Evolutionary conservation across 192 early-diverging fungal species (phyloP), one percentile per base, ranked within the genome.

Genomic region (Coemansia sp.): DNA sequence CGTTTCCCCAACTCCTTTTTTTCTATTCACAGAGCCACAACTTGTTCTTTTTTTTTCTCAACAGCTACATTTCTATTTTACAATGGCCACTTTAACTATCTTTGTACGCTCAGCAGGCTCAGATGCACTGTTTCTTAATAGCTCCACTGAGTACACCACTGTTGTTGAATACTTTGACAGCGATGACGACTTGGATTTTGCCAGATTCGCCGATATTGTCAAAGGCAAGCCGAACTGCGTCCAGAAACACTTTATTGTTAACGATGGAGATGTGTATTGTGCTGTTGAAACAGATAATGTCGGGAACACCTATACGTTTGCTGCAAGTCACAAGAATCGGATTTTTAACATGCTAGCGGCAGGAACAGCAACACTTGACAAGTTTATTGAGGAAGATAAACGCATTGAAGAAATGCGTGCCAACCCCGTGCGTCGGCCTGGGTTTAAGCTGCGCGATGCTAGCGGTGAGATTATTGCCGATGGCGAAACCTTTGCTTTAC

Each of bases 151-250:
- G 10, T 1, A 25, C 2, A 47, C 47, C 12, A 49, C 44, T 14
- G 28, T 47, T 32, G 47, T 50, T 21, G 18, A 60, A 19, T 60
- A 49, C 32, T 60, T 49, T 30, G 45, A 30, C 23, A 40, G 6
- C 28, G n/a, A 25, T 21, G 46, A 50, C 5, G 57, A 59, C 24
- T 16, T 42, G 28, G 57, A 59, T 48, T 27, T 59, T 2, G 31
- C 18, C 4, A 59, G 29, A 6, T 35, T 59, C 47, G 57, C 44
- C 24, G 19, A 33, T 2, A 10, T 48, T 46, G 57, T 46, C 18
- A 58, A 48, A 18, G 11, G 24, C 16, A 58, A 58, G 45, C 44
- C 33, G 6, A 7, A 22, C 30, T 60, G 58, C 14, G 32, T 48
- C 6, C 22, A 32, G 22, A 45, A 50, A 3, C 23, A 43, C 29